These are phyloP conservation scores for Rhizophora mangle DNA, from an alignment of 345 rosid species.

Conservation along the genomic window DNA sequence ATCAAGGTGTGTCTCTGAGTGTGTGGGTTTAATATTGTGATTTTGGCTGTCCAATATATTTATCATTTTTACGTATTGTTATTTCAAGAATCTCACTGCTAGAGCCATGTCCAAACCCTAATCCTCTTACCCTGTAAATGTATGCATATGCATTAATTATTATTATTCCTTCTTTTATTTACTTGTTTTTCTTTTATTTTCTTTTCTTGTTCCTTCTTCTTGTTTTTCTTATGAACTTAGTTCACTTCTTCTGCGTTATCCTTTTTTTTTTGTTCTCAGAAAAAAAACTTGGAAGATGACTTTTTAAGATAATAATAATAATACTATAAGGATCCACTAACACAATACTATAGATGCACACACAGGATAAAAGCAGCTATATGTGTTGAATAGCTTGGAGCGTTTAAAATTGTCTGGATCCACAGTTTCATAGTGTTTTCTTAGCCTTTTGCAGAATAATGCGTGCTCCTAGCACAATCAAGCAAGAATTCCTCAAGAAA, in stretches of 20 bases:
- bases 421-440: not conserved
- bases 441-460: constrained; percentile 30
- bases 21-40: not conserved
- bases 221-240: too few species aligned
- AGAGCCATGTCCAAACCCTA: constrained; percentile 1
- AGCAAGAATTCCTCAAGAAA: constrained; percentile 67
- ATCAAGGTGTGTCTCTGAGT: constrained; percentile 9
- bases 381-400: not conserved
- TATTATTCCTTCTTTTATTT: too few species aligned
- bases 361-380: not conserved
- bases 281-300: not conserved
- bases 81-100: not conserved
- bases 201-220: too few species aligned
- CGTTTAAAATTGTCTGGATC: not conserved
- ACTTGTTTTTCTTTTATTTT: too few species aligned
- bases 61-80: not conserved
- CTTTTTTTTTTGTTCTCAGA: not conserved
- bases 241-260: not conserved
- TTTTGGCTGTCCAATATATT: not conserved
- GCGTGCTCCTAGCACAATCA: constrained; percentile 46
- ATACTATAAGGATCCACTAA: not conserved
- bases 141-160: too few species aligned
- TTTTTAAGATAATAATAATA: not conserved
- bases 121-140: not conserved
- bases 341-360: too few species aligned